Base-by-base conservation (phyloP, 495 filamentous ascomycete genomes). In the Talaromyces stipitatus region DNA sequence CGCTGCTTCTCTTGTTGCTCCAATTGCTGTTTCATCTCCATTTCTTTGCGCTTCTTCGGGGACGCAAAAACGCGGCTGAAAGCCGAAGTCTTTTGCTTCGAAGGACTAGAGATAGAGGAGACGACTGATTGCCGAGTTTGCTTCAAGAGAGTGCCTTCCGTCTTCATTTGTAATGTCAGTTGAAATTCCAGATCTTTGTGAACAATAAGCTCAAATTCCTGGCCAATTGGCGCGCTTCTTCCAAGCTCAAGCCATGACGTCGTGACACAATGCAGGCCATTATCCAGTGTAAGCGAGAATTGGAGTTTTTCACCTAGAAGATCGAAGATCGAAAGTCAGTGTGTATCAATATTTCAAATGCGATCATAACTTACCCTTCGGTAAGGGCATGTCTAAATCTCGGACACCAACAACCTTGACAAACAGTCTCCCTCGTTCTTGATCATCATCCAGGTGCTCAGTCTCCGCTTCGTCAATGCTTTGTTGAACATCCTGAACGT, bases 321-420 rank as follows among this genome's bases (percentile, higher is more conserved):
- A 16, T 18, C 16, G 16, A 5, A 10, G 14, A 30, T 27, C 0
- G 12, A n/a, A n/a, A n/a, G 48, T 51, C 14, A 30, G 14, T 36
- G 11, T 55, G 78, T 63, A 80, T 69, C 61, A 51, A 61, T 43
- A 50, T 38, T 63, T 55, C 60, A 14, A 50, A 50, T 7, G 27
- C 4, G 26, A 27, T 2, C 38, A 28, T 23, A 12, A 70, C 85
- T 72, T 83, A 95, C 92, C 91, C 72, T 84, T 88, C 7, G 94
- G 94, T 20, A 98, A 69, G 10, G 95, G 94, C 32, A 98, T 75
- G 63, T 95, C 91, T 20, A 97, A 77, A 60, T 97, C 91, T 66
- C 97, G 97, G 20, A 97, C 89, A 16, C 94, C 91, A 62, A 97
- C 85, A 27, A 98, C 94, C 72, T 98, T 98, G 32, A 97, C 91